These are phyloP conservation scores for Penicillium sp. DNA, from an alignment of 2,329 filamentous ascomycete species.

Conservation along the genomic window DNA sequence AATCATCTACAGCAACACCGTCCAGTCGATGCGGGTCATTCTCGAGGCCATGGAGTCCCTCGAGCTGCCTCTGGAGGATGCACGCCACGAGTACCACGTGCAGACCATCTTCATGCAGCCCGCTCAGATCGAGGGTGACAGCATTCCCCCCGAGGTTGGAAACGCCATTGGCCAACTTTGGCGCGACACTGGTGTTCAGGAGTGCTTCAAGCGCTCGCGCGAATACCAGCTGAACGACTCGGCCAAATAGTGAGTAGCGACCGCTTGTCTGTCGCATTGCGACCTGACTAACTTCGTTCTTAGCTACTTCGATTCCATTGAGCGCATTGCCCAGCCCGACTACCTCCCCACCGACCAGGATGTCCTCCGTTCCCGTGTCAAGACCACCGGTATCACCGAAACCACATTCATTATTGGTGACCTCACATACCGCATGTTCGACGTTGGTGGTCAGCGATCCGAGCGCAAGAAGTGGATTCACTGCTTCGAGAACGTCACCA, in stretches of 20 bases:
- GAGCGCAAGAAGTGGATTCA: constrained; percentile 99
- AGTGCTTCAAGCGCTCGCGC: constrained; percentile 89
- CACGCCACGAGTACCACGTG: constrained; percentile 90
- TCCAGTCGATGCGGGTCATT: constrained; percentile 62
- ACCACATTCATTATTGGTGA: constrained; percentile 93
- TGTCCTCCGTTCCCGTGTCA: constrained; percentile 88
- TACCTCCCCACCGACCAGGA: constrained; percentile 95
- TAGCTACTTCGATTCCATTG: constrained; percentile 93
- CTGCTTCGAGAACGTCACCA: constrained; percentile 96
- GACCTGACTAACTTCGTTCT: constrained; percentile 27
- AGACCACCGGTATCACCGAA: constrained; percentile 95
- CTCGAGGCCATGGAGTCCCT: constrained; percentile 60
- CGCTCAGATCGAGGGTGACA: constrained; percentile 89
- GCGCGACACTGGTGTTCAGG: constrained; percentile 85
- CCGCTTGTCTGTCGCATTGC: not conserved
- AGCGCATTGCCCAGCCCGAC: constrained; percentile 78
- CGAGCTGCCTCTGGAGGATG: constrained; percentile 76
- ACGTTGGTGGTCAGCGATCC: constrained; percentile 88
- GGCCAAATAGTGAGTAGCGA: constrained; percentile 71
- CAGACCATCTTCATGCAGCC: constrained; percentile 99
- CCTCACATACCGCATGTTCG: constrained; percentile 93
- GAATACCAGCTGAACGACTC: constrained; percentile 97
- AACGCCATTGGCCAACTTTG: constrained; percentile 85
- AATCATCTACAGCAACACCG: constrained; percentile 64
- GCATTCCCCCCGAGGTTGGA: constrained; percentile 86